Evolutionary conservation across 129 eudicot genomes (phyloP).

Genomic region (Kitagawia praeruptora): DNA sequence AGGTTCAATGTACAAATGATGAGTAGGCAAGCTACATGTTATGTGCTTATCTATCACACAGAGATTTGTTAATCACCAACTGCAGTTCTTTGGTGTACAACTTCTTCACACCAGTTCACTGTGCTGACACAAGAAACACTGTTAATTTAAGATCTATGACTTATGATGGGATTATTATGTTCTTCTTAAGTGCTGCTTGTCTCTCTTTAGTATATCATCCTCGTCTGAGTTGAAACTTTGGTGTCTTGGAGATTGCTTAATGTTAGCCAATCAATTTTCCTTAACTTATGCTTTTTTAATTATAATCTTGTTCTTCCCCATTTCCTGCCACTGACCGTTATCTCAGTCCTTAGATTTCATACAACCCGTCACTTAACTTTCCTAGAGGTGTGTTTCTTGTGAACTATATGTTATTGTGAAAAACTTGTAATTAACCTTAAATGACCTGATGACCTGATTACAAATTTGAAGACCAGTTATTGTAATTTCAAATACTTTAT

Average conservation of each 20-base stretch:
- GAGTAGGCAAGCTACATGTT: background rate
- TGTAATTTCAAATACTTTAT: background rate
- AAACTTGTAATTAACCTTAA: background rate
- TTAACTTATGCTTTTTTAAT: background rate
- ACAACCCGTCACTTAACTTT: background rate
- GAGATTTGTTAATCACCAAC: background rate
- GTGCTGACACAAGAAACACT: background rate
- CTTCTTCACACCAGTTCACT: background rate
- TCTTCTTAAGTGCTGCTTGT: background rate
- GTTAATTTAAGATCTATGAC: background rate
- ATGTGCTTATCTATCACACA: background rate
- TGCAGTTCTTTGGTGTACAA: background rate
- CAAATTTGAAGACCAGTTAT: background rate
- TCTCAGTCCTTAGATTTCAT: background rate
- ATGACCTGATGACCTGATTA: slow-evolving; percentile 4
- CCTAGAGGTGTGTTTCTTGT: background rate
- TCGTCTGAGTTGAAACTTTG: background rate
- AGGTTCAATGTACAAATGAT: background rate
- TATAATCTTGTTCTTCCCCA: background rate
- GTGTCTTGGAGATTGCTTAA: background rate
- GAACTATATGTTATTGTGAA: background rate
- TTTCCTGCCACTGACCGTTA: background rate
- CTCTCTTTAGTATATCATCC: background rate
- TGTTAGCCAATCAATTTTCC: background rate
- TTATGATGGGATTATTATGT: background rate